Evolutionary conservation across 768 basidiomycete species (phyloP), one percentile per base, ranked within the genome.

Genomic region (Termitomyces sp.): DNA sequence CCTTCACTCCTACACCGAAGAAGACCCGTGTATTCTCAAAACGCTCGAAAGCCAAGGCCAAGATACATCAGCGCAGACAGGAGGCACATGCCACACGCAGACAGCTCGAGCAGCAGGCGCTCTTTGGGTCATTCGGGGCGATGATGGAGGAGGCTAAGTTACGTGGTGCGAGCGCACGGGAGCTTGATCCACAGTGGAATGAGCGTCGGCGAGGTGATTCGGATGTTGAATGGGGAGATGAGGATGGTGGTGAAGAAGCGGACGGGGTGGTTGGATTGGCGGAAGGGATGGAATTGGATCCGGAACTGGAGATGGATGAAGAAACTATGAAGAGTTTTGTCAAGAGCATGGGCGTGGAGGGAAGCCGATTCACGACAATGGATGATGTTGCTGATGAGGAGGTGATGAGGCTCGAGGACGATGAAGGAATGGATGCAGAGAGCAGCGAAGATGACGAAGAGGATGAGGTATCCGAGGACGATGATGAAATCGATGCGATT

Each of bases 271-370:
- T 53, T 24, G 67, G 69, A 3, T 75, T 73, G n/a, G 70, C 70
- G 1, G 80, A 78, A 53, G 86, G 77, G 22, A 91, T 90, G 88
- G 79, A 81, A 2, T 67, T 90, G 20, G 89, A 91, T 59, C 71
- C 74, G 0, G 87, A 89, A 24, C 51, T 85, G 42, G 76, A 77
- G 9, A 41, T 78, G 10, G 74, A 78, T 62, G 42, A 74, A 45
- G 66, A 69, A 3, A 82, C 81, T 22, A 81, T 89, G 85, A 54
- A 72, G 58, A 74, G 76, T 54, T 62, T 80, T 24, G 69, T 64
- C 34, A 51, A 56, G 24, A 54, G 64, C 2, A 59, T 66, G 62
- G 31, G 60, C 16, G 60, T 31, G 22, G 66, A 48, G 55, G 66
- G 58, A 15, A 52, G 50, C 24, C 55, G 54, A 55, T 78, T 78